Evolutionary conservation across 768 basidiomycete species (phyloP), one percentile per base, ranked within the genome.

Genomic region (Hygrocybe coccinea): DNA sequence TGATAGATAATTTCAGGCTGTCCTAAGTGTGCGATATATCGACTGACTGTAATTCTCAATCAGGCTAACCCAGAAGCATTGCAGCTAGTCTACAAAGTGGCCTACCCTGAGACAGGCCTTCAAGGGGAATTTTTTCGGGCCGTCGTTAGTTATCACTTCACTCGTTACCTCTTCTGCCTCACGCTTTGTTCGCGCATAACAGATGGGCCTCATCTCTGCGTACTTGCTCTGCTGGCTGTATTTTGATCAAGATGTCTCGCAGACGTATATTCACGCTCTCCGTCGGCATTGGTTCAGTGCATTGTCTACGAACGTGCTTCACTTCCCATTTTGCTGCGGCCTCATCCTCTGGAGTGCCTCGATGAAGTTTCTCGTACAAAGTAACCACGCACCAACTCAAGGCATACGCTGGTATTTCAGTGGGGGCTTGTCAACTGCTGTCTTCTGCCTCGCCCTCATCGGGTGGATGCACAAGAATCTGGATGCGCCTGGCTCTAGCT

Each of bases 401-500:
- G 35, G 22, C 21, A 24, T 50, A 5, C 21, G 48, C 5, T 50
- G 48, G 48, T 50, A 50, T 25, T 50, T 50, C 25, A n/a, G 19
- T 6, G 48, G 48, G 11, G 48, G 48, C 19, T 25, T 50, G 11
- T 17, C 48, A 9, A 37, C 35, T 4, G 29, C 48, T 15, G 11
- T 50, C 6, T 6, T 34, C 15, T 50, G 29, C 15, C 25, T 50
- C 15, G 25, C 48, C 14, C 21, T 50, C 9, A 17, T 50, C n/a
- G 48, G 48, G 35, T 50, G 48, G 48, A 50, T 50, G 48, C 48
- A 50, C 35, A 50, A 50, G 21, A 50, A 37, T 33, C 29, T 50
- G 8, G 48, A 50, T 37, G 35, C 29, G 22, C 48, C 14, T n/a
- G 35, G 35, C 9, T 50, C 48, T 6, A 50, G 29, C 15, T 50